Percentiles rank a stretch among this genome's conserved stretches.
phyloP scores from a whole-genome alignment of 345 rosid genomes.

The Populus ilicifolia region DNA sequence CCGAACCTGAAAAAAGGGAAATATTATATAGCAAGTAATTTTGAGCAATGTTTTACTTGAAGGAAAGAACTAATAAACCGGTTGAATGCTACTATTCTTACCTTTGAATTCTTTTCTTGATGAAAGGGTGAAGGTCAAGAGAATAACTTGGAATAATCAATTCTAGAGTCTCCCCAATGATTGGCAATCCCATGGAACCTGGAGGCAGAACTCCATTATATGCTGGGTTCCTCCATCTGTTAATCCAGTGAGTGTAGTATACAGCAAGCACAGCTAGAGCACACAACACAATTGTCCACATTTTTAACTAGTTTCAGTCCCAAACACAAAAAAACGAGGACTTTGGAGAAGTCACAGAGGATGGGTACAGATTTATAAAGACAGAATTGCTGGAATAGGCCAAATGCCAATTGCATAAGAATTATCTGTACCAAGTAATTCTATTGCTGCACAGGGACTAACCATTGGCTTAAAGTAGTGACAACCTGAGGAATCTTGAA shows the following conservation, averaged over 20 bases:
- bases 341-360: background rate
- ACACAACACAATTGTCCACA: background rate
- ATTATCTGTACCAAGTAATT: background rate
- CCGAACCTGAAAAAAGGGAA: conserved; percentile 8
- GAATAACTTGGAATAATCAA: background rate
- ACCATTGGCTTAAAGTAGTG: background rate
- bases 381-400: background rate
- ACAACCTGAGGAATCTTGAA: background rate
- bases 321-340: background rate
- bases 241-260: background rate
- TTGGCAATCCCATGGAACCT: conserved; percentile 3
- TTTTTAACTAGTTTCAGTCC: background rate
- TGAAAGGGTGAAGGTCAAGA: conserved; percentile 3
- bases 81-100: background rate
- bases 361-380: background rate
- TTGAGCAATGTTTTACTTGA: too few relatives aligned
- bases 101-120: conserved; percentile 1
- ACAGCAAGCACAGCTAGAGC: background rate
- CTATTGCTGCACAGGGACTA: too few relatives aligned
- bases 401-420: background rate
- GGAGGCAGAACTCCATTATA: conserved; percentile 5
- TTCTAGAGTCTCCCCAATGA: conserved; percentile 5
- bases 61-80: background rate
- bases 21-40: background rate
- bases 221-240: conserved; percentile 8